These are phyloP conservation scores for Termitomyces heimii DNA, from an alignment of 768 basidiomycete species.

Conservation along the genomic window DNA sequence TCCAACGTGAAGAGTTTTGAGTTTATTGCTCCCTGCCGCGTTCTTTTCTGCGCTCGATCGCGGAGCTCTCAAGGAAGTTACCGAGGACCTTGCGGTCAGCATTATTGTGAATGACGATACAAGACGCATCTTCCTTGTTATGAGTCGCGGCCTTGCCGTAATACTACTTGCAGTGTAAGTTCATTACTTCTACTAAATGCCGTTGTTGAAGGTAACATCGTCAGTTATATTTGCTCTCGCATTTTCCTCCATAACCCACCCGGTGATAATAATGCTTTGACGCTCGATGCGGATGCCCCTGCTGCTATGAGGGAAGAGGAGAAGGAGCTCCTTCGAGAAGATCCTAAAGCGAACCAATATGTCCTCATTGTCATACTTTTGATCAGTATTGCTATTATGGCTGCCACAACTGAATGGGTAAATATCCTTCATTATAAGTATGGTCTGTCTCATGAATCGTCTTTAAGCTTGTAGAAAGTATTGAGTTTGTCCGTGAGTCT, in stretches of 20 bases:
- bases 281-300: slow-evolving; percentile 37
- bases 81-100: slow-evolving; percentile 14
- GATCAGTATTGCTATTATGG: slow-evolving; percentile 55
- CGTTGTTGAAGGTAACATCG: neutral
- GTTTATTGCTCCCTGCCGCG: slow-evolving; percentile 58
- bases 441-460: slow-evolving; percentile 42
- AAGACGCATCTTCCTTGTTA: slow-evolving; percentile 43
- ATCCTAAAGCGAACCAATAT: slow-evolving; percentile 60
- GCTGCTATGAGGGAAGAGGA: slow-evolving; percentile 35
- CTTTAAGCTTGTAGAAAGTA: slow-evolving; percentile 53
- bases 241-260: slow-evolving; percentile 70
- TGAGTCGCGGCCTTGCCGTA: slow-evolving; percentile 63
- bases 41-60: slow-evolving; percentile 57
- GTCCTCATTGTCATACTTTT: slow-evolving; percentile 49
- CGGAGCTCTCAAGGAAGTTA: slow-evolving; percentile 14
- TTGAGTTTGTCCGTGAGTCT: slow-evolving; percentile 44
- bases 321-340: slow-evolving; percentile 24
- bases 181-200: neutral
- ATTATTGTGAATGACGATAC: slow-evolving; percentile 35
- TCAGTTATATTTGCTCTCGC: slow-evolving; percentile 60
- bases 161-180: slow-evolving; percentile 56
- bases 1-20: slow-evolving; percentile 43
- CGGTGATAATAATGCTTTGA: slow-evolving; percentile 44
- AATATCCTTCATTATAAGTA: neutral
- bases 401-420: slow-evolving; percentile 67